Percentiles rank a stretch among this genome's conserved stretches.
Conservation (phyloP, 345 rosid species). For the Turnera subulata region DNA sequence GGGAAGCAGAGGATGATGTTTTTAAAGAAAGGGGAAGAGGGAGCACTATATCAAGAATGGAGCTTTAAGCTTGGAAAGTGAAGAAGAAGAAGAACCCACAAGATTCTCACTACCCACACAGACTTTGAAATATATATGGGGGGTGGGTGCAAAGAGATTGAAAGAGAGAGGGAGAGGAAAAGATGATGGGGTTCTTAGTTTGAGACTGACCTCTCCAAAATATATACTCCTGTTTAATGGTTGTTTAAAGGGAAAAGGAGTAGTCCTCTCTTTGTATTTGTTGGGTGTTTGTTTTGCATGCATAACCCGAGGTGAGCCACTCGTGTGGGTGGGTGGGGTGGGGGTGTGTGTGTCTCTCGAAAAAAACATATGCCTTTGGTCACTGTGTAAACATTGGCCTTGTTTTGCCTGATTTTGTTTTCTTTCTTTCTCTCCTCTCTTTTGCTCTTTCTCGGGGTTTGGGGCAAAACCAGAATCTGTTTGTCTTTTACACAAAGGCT, state of each 20-base stretch:
- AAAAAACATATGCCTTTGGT: slow-evolving; percentile 14
- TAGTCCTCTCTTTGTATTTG: not conserved
- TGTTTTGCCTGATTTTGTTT: slow-evolving; percentile 1
- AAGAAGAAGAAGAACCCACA: slow-evolving; percentile 20
- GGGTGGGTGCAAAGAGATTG: not conserved
- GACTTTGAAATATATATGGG: not conserved
- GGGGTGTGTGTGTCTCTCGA: slow-evolving; percentile 8
- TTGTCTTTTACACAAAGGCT: slow-evolving; percentile 32
- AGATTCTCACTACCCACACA: slow-evolving; percentile 15
- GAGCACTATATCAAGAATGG: too few species aligned
- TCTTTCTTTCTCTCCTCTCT: slow-evolving; percentile 5
- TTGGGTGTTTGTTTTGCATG: slow-evolving; percentile 12
- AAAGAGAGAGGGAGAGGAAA: not conserved
- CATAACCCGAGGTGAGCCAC: slow-evolving; percentile 45
- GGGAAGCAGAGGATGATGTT: not conserved
- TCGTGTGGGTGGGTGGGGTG: slow-evolving; percentile 49
- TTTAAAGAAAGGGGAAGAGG: slow-evolving; percentile 1
- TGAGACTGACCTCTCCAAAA: slow-evolving; percentile 1
- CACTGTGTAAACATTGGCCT: slow-evolving; percentile 26
- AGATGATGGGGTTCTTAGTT: not conserved
- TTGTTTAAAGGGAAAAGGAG: not conserved
- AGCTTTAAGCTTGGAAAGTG: not conserved
- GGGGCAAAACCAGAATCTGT: slow-evolving; percentile 42
- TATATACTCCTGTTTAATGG: not conserved
- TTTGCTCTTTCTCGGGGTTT: slow-evolving; percentile 32